phyloP scores from a whole-genome alignment of 257 asterid species.

The Nicotiana paniculata region DNA sequence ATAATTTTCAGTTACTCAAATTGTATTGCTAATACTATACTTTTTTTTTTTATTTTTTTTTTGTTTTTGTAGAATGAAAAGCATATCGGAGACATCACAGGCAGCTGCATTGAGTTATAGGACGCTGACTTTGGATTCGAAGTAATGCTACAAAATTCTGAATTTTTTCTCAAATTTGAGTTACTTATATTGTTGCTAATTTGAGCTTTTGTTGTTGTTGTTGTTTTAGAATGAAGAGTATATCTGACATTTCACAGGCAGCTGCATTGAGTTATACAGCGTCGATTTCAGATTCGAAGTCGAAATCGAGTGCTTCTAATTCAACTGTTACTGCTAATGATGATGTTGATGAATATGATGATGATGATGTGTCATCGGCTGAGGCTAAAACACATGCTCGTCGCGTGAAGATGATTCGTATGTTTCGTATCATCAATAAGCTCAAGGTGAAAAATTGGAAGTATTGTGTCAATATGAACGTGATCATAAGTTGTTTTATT shows the following conservation, averaged over 20 bases:
- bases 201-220: neutral
- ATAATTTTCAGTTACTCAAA: neutral
- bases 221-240: constrained; percentile 18
- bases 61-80: constrained; percentile 13
- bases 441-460: neutral
- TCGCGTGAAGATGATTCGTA: neutral
- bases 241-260: neutral
- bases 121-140: neutral
- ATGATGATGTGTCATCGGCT: neutral
- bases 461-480: neutral
- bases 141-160: neutral
- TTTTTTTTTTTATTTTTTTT: neutral
- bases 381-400: constrained; percentile 2
- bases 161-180: neutral
- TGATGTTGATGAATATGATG: neutral
- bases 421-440: neutral
- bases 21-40: neutral
- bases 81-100: constrained; percentile 4
- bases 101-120: neutral
- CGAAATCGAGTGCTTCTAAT: neutral
- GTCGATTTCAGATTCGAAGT: neutral
- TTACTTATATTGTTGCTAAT: neutral
- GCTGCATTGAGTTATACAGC: neutral
- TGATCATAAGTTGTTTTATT: neutral
- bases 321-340: neutral